Conservation (phyloP, 2,329 filamentous ascomycete species). For the Dactylellina cionopaga region DNA sequence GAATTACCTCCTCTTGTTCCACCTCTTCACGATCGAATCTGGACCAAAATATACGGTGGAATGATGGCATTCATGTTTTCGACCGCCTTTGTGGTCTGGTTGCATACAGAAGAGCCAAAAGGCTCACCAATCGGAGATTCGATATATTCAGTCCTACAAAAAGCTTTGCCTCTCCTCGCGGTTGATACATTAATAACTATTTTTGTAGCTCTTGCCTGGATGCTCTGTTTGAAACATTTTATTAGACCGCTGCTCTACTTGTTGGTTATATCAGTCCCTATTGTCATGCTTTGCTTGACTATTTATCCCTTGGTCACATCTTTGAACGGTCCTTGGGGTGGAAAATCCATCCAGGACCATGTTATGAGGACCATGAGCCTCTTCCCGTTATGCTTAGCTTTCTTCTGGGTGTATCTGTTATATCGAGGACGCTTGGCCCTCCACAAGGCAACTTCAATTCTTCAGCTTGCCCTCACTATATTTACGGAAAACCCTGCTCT, state of each 20-base stretch:
- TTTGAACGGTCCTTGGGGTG: constrained; percentile 79
- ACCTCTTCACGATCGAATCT: constrained; percentile 87
- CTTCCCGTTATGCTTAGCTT: constrained; percentile 76
- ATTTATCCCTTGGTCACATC: constrained; percentile 91
- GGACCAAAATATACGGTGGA: constrained; percentile 89
- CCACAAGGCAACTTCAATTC: constrained; percentile 82
- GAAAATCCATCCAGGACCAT: constrained; percentile 82
- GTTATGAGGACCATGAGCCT: constrained; percentile 88
- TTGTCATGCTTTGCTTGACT: constrained; percentile 87
- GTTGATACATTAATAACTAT: constrained; percentile 92
- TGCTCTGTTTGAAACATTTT: constrained; percentile 86
- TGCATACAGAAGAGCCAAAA: constrained; percentile 80
- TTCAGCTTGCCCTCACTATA: constrained; percentile 92
- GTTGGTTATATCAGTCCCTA: constrained; percentile 83
- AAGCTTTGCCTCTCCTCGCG: constrained; percentile 87
- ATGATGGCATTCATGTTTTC: constrained; percentile 83
- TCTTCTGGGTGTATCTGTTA: constrained; percentile 85
- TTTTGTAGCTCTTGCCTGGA: constrained; percentile 87
- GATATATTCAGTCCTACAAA: constrained; percentile 87
- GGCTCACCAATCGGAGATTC: constrained; percentile 84
- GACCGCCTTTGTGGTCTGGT: constrained; percentile 86
- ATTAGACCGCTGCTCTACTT: constrained; percentile 82
- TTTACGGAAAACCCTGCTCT: constrained; percentile 84
- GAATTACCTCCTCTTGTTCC: constrained; percentile 66
- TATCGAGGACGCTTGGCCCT: constrained; percentile 82